Evolutionary conservation across 169 alveolate genomes (phyloP).

Genomic region (Cryptosporidium tyzzeri): DNA sequence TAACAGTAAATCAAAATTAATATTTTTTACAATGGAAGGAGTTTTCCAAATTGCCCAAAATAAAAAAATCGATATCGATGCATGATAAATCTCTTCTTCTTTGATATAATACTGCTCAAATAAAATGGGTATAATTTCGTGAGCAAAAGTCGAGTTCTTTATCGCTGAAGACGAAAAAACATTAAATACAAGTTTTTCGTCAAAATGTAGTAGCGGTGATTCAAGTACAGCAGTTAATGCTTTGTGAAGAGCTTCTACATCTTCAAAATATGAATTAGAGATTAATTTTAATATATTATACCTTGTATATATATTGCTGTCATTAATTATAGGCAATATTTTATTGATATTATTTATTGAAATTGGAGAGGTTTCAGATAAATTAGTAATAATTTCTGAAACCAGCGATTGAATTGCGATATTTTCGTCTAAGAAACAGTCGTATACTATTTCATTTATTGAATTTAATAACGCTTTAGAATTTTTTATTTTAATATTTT

Average conservation of each 20-base stretch:
- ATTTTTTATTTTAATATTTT: background rate
- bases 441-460: slow-evolving; percentile 32
- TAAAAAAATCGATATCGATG: slow-evolving; percentile 20
- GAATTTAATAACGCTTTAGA: background rate
- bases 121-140: slow-evolving; percentile 11
- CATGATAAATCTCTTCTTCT: slow-evolving; percentile 42
- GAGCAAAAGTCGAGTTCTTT: slow-evolving; percentile 33
- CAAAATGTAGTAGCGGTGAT: slow-evolving; percentile 20
- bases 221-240: slow-evolving; percentile 28
- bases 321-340: slow-evolving; percentile 47
- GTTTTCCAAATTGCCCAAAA: slow-evolving; percentile 68
- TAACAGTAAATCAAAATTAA: slow-evolving; percentile 29
- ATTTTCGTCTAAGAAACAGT: slow-evolving; percentile 58
- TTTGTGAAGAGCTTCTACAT: slow-evolving; percentile 38
- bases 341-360: slow-evolving; percentile 1
- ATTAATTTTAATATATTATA: slow-evolving; percentile 21
- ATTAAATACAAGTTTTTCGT: slow-evolving; percentile 30
- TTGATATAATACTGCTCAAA: slow-evolving; percentile 23
- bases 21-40: slow-evolving; percentile 36
- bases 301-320: slow-evolving; percentile 53
- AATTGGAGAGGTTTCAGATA: slow-evolving; percentile 6
- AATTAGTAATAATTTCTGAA: slow-evolving; percentile 39
- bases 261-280: slow-evolving; percentile 10
- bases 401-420: slow-evolving; percentile 60
- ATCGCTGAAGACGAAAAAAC: slow-evolving; percentile 10